phyloP scores from a whole-genome alignment of 208 protist species.

The Trypanosoma lewisi region DNA sequence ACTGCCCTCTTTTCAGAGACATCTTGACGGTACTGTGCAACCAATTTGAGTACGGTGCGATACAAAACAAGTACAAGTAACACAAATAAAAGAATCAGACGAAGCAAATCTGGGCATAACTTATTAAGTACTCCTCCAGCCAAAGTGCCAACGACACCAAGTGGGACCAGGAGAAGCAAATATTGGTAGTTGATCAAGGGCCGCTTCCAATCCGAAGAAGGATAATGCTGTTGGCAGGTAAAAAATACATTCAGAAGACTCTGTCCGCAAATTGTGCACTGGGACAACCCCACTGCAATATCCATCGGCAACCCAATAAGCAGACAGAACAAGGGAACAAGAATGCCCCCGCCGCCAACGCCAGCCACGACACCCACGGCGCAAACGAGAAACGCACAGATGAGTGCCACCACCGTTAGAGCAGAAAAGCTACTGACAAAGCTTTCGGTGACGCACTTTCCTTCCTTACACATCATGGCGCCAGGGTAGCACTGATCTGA shows the following conservation, averaged over 20 bases:
- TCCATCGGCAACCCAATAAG: slow-evolving; percentile 59
- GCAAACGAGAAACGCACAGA: slow-evolving; percentile 52
- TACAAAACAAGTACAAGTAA: slow-evolving; percentile 64
- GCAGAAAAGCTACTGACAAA: slow-evolving; percentile 22
- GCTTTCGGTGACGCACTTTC: slow-evolving; percentile 47
- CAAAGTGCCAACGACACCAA: slow-evolving; percentile 69
- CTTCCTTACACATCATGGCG: slow-evolving; percentile 47
- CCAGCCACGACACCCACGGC: slow-evolving; percentile 76
- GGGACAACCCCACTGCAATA: slow-evolving; percentile 70
- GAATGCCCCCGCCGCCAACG: slow-evolving; percentile 82
- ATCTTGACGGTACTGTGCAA: slow-evolving; percentile 45
- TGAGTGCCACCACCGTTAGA: slow-evolving; percentile 44
- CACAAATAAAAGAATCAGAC: slow-evolving; percentile 71
- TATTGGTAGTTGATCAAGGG: slow-evolving; percentile 89
- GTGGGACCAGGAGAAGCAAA: slow-evolving; percentile 69
- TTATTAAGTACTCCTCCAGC: slow-evolving; percentile 69
- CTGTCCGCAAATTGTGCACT: slow-evolving; percentile 84
- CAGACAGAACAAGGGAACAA: slow-evolving; percentile 74
- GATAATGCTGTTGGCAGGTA: slow-evolving; percentile 51
- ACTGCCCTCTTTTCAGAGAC: slow-evolving; percentile 19
- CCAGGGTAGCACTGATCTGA: slow-evolving; percentile 64
- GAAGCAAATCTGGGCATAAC: slow-evolving; percentile 75
- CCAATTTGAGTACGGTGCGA: slow-evolving; percentile 59
- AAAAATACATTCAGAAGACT: slow-evolving; percentile 77
- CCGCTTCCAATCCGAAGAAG: slow-evolving; percentile 41